phyloP scores from a whole-genome alignment of 1,284 basidiomycete species.

The Bjerkandera adusta region DNA sequence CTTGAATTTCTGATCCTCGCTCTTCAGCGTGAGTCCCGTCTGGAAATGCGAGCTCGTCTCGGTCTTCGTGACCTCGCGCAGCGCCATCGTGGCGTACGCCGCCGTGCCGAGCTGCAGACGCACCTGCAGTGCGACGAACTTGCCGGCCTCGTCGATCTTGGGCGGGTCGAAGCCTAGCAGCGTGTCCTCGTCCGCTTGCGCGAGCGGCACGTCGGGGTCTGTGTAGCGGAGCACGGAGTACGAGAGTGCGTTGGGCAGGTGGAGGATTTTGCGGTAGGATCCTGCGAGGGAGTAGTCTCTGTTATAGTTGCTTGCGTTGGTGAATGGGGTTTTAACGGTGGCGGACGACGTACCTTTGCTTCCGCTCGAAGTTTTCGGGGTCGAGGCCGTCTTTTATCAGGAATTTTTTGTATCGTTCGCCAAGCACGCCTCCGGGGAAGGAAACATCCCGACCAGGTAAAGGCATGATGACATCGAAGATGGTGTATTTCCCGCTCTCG shows the following conservation, averaged over 20 bases:
- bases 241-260: conserved; percentile 76
- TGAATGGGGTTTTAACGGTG: not conserved
- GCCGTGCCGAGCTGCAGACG: conserved; percentile 79
- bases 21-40: conserved; percentile 71
- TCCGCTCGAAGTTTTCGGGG: conserved; percentile 81
- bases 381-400: conserved; percentile 85
- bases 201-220: conserved; percentile 87
- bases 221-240: conserved; percentile 89
- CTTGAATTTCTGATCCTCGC: conserved; percentile 82
- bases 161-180: conserved; percentile 80
- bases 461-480: conserved; percentile 96
- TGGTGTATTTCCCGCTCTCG: conserved; percentile 73
- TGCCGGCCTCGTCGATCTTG: conserved; percentile 62
- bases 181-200: conserved; percentile 93
- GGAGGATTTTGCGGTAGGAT: conserved; percentile 90
- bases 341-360: conserved; percentile 68
- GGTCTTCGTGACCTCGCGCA: conserved; percentile 90
- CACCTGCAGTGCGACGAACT: conserved; percentile 84
- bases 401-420: conserved; percentile 81
- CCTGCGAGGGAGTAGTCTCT: conserved; percentile 93
- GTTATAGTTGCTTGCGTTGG: conserved; percentile 1
- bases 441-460: conserved; percentile 91
- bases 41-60: conserved; percentile 91
- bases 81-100: conserved; percentile 94
- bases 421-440: conserved; percentile 81